Percentiles rank a stretch among this genome's conserved stretches.
Conservation (phyloP, 2,329 filamentous ascomycete species). For the Ascochyta lentis region DNA sequence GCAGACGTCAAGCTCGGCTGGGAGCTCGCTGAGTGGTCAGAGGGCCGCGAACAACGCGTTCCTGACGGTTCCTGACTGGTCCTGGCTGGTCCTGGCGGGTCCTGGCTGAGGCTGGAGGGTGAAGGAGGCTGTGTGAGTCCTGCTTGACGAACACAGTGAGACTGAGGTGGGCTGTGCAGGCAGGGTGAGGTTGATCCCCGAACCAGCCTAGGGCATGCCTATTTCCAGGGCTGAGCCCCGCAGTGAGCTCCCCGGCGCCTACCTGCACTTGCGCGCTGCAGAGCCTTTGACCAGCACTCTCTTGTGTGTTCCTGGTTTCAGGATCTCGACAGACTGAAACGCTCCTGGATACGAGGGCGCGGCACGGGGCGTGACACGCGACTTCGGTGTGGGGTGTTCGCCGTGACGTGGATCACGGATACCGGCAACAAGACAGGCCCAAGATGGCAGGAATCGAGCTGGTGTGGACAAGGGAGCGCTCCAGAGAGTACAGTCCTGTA, state of each 20-base stretch:
- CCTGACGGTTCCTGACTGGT: slow-evolving; percentile 29
- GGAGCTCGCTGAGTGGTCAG: slow-evolving; percentile 33
- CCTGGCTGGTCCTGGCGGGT: slow-evolving; percentile 29
- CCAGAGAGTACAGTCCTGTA: slow-evolving; percentile 1
- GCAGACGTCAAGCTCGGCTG: slow-evolving; percentile 14
- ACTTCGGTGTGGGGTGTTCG: slow-evolving; percentile 15
- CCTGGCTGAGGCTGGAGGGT: slow-evolving; percentile 37
- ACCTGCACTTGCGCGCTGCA: slow-evolving; percentile 15
- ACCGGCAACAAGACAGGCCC: slow-evolving; percentile 4
- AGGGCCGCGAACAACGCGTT: slow-evolving; percentile 26
- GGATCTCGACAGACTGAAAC: slow-evolving; percentile 27
- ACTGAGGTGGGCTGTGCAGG: slow-evolving; percentile 21
- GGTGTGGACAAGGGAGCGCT: background rate
- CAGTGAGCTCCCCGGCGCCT: slow-evolving; percentile 21
- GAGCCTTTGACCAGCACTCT: slow-evolving; percentile 15
- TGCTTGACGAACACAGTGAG: slow-evolving; percentile 21
- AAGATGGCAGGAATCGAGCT: background rate
- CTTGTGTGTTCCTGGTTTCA: slow-evolving; percentile 34
- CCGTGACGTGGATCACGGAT: slow-evolving; percentile 17
- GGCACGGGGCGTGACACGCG: slow-evolving; percentile 22
- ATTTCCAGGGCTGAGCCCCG: slow-evolving; percentile 15
- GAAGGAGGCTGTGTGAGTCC: slow-evolving; percentile 37
- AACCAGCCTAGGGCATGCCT: slow-evolving; percentile 5
- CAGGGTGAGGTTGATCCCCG: slow-evolving; percentile 13
- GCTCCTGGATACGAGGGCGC: slow-evolving; percentile 7